Conservation (phyloP, 2,329 filamentous ascomycete genomes). For the Aspergillus thermomutatus region DNA sequence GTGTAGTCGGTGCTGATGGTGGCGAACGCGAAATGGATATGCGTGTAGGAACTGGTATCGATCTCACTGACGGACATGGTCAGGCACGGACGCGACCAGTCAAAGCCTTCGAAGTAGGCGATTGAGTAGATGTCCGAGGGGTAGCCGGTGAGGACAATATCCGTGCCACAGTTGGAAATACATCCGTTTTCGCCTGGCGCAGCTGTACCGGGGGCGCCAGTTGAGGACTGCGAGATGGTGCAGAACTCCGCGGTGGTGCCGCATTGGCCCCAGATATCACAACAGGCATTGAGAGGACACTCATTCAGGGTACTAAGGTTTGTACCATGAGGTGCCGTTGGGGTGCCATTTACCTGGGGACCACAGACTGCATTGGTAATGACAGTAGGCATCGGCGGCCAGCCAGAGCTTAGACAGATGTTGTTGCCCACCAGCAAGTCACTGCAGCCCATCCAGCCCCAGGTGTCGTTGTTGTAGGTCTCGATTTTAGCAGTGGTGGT, state of each 20-base stretch:
- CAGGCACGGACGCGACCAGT: conserved; percentile 29
- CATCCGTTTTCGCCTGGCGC: conserved; percentile 32
- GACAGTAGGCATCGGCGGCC: no score
- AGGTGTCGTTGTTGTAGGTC: conserved; percentile 42
- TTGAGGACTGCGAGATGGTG: conserved; percentile 2
- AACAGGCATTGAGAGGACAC: no score
- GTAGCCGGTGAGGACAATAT: conserved; percentile 27
- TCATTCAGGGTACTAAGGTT: no score
- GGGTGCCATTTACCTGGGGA: no score
- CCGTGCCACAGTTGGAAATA: conserved; percentile 42
- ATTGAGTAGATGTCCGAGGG: conserved; percentile 22
- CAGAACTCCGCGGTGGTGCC: no score
- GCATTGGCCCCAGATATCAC: no score
- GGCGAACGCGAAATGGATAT: conserved; percentile 40
- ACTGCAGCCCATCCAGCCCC: conserved; percentile 44
- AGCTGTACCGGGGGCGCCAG: conserved; percentile 37
- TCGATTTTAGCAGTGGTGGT: conserved; percentile 39
- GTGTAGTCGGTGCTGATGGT: conserved; percentile 30
- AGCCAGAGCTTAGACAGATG: no score
- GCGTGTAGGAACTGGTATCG: conserved; percentile 21
- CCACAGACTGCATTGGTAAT: no score
- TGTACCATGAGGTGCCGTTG: no score
- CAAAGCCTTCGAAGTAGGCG: conserved; percentile 35
- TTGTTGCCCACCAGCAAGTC: conserved; percentile 18
- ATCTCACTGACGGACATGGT: conserved; percentile 23